Conservation (phyloP, 2,329 filamentous ascomycete species). For the Neofusicoccum sp. region DNA sequence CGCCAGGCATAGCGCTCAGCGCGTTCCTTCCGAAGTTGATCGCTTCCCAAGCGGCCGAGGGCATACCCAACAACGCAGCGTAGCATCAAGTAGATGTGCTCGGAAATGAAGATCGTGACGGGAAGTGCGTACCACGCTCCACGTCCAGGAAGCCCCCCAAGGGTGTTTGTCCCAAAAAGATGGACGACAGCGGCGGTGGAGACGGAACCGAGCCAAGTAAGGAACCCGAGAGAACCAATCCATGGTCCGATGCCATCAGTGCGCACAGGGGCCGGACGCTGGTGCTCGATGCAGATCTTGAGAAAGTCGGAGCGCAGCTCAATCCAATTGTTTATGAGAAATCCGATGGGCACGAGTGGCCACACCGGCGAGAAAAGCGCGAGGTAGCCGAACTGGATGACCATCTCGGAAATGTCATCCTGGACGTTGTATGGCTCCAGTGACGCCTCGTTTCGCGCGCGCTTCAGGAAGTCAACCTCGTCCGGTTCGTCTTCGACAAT, state of each 20-base stretch:
- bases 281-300: slow-evolving; percentile 34
- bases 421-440: slow-evolving; percentile 34
- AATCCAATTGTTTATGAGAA: slow-evolving; percentile 38
- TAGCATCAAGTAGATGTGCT: slow-evolving; percentile 34
- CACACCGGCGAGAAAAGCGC: slow-evolving; percentile 35
- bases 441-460: slow-evolving; percentile 30
- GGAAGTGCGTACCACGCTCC: slow-evolving; percentile 30
- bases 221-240: slow-evolving; percentile 31
- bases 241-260: slow-evolving; percentile 35
- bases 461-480: slow-evolving; percentile 30
- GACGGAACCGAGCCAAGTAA: slow-evolving; percentile 35
- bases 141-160: slow-evolving; percentile 21
- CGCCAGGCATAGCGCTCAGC: slow-evolving; percentile 28
- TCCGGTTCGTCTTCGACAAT: slow-evolving; percentile 27
- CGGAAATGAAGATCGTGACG: slow-evolving; percentile 31
- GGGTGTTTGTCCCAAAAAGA: slow-evolving; percentile 23
- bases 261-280: slow-evolving; percentile 29
- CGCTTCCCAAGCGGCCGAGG: slow-evolving; percentile 28
- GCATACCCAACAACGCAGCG: slow-evolving; percentile 29
- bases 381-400: slow-evolving; percentile 36
- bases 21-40: slow-evolving; percentile 28
- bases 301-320: slow-evolving; percentile 35
- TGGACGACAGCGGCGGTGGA: slow-evolving; percentile 35
- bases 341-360: slow-evolving; percentile 35
- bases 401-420: slow-evolving; percentile 36